Conservation (phyloP, 1,284 basidiomycete genomes). For the Trichosporon coremiiforme region DNA sequence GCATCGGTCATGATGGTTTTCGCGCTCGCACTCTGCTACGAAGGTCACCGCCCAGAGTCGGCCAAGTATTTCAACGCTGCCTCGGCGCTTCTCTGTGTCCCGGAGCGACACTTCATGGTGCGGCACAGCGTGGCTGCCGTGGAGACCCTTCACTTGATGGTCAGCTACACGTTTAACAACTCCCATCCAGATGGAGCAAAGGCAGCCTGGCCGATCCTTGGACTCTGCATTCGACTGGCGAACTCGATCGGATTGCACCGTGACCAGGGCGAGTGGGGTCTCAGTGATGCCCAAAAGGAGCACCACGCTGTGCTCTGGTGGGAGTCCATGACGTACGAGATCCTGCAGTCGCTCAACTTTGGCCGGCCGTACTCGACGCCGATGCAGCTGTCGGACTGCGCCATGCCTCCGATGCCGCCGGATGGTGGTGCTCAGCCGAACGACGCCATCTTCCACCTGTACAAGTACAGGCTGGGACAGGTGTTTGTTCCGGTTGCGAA, state of each 20-base stretch:
- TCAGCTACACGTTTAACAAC: constrained; percentile 32
- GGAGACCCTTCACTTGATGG: constrained; percentile 38
- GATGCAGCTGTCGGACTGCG: constrained; percentile 31
- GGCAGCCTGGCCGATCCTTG: constrained; percentile 35
- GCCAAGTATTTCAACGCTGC: constrained; percentile 30
- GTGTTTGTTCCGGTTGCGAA: constrained; percentile 33
- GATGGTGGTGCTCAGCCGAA: constrained; percentile 24
- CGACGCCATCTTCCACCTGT: constrained; percentile 33
- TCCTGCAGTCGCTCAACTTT: constrained; percentile 39
- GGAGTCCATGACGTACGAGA: constrained; percentile 35
- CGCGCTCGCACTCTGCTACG: constrained; percentile 27
- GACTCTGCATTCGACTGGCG: constrained; percentile 30
- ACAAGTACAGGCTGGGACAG: constrained; percentile 32
- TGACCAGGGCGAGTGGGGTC: constrained; percentile 35
- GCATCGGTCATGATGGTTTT: constrained; percentile 32
- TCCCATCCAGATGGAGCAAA: constrained; percentile 30
- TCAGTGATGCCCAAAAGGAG: constrained; percentile 31
- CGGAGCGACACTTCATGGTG: constrained; percentile 34
- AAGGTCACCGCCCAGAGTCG: constrained; percentile 22
- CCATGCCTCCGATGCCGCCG: constrained; percentile 26
- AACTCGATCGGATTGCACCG: constrained; percentile 33
- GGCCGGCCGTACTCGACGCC: constrained; percentile 38
- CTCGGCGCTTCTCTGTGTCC: constrained; percentile 28
- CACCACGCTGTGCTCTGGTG: constrained; percentile 32
- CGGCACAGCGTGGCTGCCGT: constrained; percentile 32